Base-by-base conservation (phyloP, 257 asterid species). In the Nicotiana tabacum region DNA sequence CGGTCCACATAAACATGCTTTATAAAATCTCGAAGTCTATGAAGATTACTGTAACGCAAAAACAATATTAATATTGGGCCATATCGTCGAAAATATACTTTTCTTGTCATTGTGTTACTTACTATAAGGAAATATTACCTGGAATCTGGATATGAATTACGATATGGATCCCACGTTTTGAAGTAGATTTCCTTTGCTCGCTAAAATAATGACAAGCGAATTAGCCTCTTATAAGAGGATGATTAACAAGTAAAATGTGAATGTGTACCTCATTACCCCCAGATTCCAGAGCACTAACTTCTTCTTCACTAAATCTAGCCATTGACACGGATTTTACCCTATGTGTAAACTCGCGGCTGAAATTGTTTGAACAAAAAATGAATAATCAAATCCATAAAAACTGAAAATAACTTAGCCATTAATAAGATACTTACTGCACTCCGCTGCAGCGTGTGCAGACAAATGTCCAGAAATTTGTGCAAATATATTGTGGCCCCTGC, bases 401-500 rank as follows among this genome's bases (percentile, higher is more conserved):
- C 51, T 17, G 32, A 56, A 33, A 76, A 32, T 6, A 16, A 66
- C 17, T 32, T 32, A 32, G n/a, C 27, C 13, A 43, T 43, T 43
- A 37, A 68, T 81, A 70, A 77, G 72, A 16, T 82, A 96, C 98
- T 92, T 89, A 94, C 98, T 96, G 99, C n/a, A 96, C 92, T 13
- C 97, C 98, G 56, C 99, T 94, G 84, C 98, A 96, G 66, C 78
- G 93, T 37, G 98, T 90, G 94, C 99, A 96, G 51, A 96, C 89
- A 80, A 96, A 96, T 37, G 98, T 94, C 95, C 94, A 93, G 88
- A 94, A 96, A 57, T 93, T 93, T 43, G 97, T 94, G 90, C 99
- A 96, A 53, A 92, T 93, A 88, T 96, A 96, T 83, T 96, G 99
- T 33, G 98, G 98, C 83, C 98, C 98, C 99, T 96, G 93, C 74